phyloP scores from a whole-genome alignment of 345 rosid species.

The Brassica carinata region DNA sequence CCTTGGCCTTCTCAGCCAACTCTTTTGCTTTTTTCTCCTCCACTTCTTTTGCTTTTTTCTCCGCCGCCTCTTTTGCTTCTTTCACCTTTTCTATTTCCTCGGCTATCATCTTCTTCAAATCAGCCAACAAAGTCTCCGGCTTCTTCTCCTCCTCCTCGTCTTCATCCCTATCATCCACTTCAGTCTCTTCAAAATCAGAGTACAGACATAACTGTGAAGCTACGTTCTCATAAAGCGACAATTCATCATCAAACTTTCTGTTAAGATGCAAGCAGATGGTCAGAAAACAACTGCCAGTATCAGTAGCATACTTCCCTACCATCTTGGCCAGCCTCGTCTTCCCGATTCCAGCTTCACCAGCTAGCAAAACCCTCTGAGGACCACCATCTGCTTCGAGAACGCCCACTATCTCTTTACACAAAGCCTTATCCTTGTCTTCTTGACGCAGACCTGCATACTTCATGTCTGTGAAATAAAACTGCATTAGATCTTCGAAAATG shows the following conservation, averaged over 20 bases:
- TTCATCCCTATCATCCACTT: slow-evolving; percentile 30
- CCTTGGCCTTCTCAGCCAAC: not conserved
- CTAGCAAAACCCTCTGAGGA: slow-evolving; percentile 20
- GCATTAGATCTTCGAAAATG: not conserved
- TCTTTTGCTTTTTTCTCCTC: not conserved
- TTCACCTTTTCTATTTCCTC: not conserved
- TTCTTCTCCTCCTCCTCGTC: slow-evolving; percentile 21
- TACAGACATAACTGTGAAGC: slow-evolving; percentile 43
- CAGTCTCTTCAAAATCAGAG: slow-evolving; percentile 41
- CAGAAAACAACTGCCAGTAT: not conserved
- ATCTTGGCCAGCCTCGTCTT: slow-evolving; percentile 54
- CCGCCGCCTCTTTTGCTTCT: not conserved
- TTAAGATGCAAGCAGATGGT: slow-evolving; percentile 46
- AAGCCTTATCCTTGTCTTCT: not conserved
- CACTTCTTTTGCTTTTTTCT: not conserved
- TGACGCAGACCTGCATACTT: not conserved
- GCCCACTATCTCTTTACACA: not conserved
- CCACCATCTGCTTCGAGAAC: not conserved
- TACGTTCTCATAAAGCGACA: slow-evolving; percentile 41
- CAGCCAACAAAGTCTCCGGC: not conserved
- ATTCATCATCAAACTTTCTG: not conserved
- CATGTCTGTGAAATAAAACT: not conserved
- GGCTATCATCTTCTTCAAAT: slow-evolving; percentile 1
- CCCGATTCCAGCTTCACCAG: slow-evolving; percentile 49
- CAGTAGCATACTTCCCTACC: slow-evolving; percentile 7